These are phyloP conservation scores for Tulasnella calospora DNA, from an alignment of 768 basidiomycete genomes.

Conservation along the genomic window DNA sequence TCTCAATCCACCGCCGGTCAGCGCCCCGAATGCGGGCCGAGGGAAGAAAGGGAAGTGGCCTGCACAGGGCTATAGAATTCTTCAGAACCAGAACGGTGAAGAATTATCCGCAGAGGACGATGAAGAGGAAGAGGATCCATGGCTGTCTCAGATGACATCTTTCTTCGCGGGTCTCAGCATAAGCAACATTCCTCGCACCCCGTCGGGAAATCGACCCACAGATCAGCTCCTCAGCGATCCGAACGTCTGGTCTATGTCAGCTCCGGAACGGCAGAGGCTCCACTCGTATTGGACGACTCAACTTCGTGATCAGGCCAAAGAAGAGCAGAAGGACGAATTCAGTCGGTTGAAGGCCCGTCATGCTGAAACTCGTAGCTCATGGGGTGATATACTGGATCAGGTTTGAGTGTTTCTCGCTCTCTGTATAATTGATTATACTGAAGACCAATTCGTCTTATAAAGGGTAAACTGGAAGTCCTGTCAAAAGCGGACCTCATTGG, in stretches of 20 bases:
- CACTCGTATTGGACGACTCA: constrained; percentile 47
- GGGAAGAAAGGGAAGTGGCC: constrained; percentile 2
- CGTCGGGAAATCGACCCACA: constrained; percentile 35
- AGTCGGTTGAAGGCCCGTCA: constrained; percentile 41
- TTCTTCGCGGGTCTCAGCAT: no score
- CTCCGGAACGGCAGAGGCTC: constrained; percentile 45
- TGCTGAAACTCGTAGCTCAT: constrained; percentile 39
- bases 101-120: no score
- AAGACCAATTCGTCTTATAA: background rate
- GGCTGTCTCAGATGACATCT: no score
- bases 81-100: no score
- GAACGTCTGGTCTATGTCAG: constrained; percentile 53
- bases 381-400: constrained; percentile 28
- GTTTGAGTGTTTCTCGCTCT: background rate
- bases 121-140: no score
- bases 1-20: background rate
- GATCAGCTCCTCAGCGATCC: constrained; percentile 37
- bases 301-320: constrained; percentile 37
- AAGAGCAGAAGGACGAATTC: constrained; percentile 42
- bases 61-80: background rate
- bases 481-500: constrained; percentile 57
- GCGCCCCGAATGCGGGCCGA: background rate
- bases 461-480: constrained; percentile 57
- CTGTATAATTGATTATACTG: background rate
- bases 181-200: background rate